Evolutionary conservation across 208 protist genomes (phyloP), one percentile per base, ranked within the genome.

Genomic region (Phytomonas sp.): DNA sequence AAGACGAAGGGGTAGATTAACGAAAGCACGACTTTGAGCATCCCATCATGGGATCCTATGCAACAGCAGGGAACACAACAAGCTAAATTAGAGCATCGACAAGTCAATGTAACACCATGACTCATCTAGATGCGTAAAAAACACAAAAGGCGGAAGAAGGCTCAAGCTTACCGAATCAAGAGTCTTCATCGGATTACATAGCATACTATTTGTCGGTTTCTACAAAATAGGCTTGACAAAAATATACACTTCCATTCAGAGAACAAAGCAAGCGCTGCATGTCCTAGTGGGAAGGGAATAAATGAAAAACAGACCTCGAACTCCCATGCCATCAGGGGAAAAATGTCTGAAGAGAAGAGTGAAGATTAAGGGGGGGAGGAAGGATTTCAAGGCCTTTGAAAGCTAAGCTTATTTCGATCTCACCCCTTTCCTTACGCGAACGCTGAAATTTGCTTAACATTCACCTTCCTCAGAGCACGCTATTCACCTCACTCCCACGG

Each of bases 11-110:
- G 23, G 26, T 26, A 26, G 1, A 56, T 56, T 56, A 5, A 56
- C 20, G 20, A 56, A 56, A 56, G 2, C 6, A 7, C 5, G 17
- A 26, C 11, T 26, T 56, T 56, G 20, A 26, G 23, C 20, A 56
- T 23, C 20, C 13, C 23, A 6, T 56, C 26, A 56, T 26, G 0
- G 20, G 60, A 72, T n/a, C 53, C 62, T 23, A 46, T 64, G 30
- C 37, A 62, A 62, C 4, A 64, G 31, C 20, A 64, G 30, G 1
- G 20, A 71, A 43, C 13, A 40, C 8, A 64, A 46, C n/a, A 71
- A 71, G 30, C 6, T 53, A 64, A 62, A 62, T 33, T 20, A 28
- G 15, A 32, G 26, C 53, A 59, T 29, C 40, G 15, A 40, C 4
- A 56, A 8, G 46, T 56, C 13, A 56, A 56, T 26, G 46, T 26